Conservation (phyloP, 2,329 filamentous ascomycete genomes). For the Bimuria novae-zelandiae region DNA sequence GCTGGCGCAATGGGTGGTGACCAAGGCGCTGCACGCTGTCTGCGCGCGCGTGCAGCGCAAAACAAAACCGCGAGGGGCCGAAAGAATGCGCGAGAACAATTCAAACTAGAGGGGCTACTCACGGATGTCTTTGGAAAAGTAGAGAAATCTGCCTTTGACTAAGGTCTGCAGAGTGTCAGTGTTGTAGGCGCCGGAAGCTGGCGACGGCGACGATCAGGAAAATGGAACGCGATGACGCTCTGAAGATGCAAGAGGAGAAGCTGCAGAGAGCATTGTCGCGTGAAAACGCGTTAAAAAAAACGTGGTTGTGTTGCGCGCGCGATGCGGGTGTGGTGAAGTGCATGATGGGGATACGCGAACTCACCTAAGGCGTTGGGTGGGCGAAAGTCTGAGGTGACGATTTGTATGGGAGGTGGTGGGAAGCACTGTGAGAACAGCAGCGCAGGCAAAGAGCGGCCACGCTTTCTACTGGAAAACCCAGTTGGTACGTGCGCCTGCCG, state of each 20-base stretch:
- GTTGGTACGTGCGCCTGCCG: constrained; percentile 5
- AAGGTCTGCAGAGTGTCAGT: constrained; percentile 40
- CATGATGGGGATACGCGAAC: constrained; percentile 35
- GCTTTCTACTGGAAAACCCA: constrained; percentile 7
- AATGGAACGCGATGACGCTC: constrained; percentile 35
- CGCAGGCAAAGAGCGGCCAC: constrained; percentile 14
- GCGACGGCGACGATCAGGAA: constrained; percentile 34
- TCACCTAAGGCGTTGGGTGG: constrained; percentile 36
- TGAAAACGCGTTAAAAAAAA: constrained; percentile 41
- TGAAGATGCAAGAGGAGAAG: constrained; percentile 36
- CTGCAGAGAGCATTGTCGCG: constrained; percentile 28
- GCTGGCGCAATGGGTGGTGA: constrained; percentile 21
- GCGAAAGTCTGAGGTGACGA: constrained; percentile 19
- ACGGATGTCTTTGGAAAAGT: constrained; percentile 27
- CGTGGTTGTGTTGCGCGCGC: constrained; percentile 30
- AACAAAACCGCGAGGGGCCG: constrained; percentile 32
- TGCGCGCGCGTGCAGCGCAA: constrained; percentile 34
- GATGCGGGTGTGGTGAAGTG: constrained; percentile 23
- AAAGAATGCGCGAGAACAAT: constrained; percentile 31
- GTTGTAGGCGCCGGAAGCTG: constrained; percentile 20
- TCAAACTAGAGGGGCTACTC: constrained; percentile 33
- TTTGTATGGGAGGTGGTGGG: constrained; percentile 27
- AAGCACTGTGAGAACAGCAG: constrained; percentile 16
- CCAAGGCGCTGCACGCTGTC: constrained; percentile 17
- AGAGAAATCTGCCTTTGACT: constrained; percentile 26